Percentiles rank a stretch among this genome's conserved stretches.
Conservation (phyloP, 441 rosid species). For the Corymbia citriodora region DNA sequence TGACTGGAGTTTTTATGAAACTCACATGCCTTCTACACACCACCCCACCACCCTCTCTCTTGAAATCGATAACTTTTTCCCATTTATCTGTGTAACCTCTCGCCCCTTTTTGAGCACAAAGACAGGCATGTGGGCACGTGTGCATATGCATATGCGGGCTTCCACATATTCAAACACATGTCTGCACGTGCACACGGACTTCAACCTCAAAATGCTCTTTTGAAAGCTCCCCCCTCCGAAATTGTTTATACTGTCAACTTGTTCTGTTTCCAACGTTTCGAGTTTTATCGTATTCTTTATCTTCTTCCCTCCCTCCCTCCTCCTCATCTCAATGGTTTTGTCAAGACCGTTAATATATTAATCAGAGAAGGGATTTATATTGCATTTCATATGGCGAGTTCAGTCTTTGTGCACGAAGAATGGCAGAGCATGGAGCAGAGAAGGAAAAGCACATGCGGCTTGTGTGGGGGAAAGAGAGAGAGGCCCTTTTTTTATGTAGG, state of each 20-base stretch:
- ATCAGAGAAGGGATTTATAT: not conserved
- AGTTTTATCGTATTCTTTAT: conserved; percentile 3
- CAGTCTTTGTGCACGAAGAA: not conserved
- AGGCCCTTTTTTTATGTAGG: not conserved
- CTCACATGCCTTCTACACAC: conserved; percentile 30
- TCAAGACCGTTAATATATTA: not conserved
- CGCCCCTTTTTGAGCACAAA: conserved; percentile 17
- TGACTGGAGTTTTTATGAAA: conserved; percentile 35
- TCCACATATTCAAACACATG: conserved; percentile 76
- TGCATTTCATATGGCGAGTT: not conserved
- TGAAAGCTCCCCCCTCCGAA: not conserved
- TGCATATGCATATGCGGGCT: conserved; percentile 43
- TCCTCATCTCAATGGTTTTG: not conserved
- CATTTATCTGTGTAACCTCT: not conserved
- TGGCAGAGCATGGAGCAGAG: not conserved
- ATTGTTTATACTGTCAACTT: conserved; percentile 7
- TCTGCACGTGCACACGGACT: conserved; percentile 81
- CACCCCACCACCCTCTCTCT: not conserved
- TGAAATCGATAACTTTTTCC: not conserved
- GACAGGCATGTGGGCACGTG: conserved; percentile 85
- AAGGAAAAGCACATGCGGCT: not conserved
- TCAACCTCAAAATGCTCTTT: conserved; percentile 32
- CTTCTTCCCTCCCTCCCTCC: not conserved
- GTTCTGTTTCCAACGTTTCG: not conserved
- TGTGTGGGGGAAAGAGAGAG: not conserved